phyloP scores from a whole-genome alignment of 1,139 yeast genomes.

The Sugiyamaella castrensis region DNA sequence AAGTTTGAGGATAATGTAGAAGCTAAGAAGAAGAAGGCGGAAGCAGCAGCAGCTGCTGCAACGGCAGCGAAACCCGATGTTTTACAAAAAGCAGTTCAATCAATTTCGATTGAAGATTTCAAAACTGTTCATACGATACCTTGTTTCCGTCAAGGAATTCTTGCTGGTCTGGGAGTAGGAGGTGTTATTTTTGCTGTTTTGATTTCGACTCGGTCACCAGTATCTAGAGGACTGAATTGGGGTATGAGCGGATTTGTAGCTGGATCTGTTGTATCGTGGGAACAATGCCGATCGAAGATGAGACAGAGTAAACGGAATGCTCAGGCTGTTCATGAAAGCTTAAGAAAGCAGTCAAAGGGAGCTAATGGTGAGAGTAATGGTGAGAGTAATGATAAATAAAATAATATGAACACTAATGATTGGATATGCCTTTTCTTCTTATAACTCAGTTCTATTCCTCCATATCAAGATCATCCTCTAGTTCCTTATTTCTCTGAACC shows the following conservation, averaged over 20 bases:
- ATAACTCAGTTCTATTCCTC: neutral
- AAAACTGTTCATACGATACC: slow-evolving; percentile 65
- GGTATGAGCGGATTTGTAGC: slow-evolving; percentile 73
- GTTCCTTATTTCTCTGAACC: too few species aligned
- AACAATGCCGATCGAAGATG: slow-evolving; percentile 77
- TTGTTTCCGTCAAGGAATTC: slow-evolving; percentile 84
- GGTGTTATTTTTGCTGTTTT: slow-evolving; percentile 75
- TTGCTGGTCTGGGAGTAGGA: slow-evolving; percentile 83
- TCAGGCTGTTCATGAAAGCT: slow-evolving; percentile 27
- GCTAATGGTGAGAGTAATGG: neutral
- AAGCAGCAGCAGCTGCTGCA: slow-evolving; percentile 18
- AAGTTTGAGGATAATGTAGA: slow-evolving; percentile 33
- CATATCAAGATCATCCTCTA: too few species aligned
- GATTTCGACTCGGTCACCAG: slow-evolving; percentile 55
- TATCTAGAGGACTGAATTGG: slow-evolving; percentile 72
- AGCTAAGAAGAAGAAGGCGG: slow-evolving; percentile 11
- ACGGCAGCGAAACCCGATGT: slow-evolving; percentile 17
- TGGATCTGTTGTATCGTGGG: slow-evolving; percentile 88
- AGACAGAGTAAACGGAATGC: slow-evolving; percentile 60
- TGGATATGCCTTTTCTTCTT: neutral
- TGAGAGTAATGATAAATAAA: neutral
- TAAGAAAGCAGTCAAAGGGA: slow-evolving; percentile 3
- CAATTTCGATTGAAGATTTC: slow-evolving; percentile 49
- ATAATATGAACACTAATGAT: neutral
- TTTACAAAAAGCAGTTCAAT: slow-evolving; percentile 26